Conservation (phyloP, 2,329 filamentous ascomycete species). For the Gliomastix tumulicola region DNA sequence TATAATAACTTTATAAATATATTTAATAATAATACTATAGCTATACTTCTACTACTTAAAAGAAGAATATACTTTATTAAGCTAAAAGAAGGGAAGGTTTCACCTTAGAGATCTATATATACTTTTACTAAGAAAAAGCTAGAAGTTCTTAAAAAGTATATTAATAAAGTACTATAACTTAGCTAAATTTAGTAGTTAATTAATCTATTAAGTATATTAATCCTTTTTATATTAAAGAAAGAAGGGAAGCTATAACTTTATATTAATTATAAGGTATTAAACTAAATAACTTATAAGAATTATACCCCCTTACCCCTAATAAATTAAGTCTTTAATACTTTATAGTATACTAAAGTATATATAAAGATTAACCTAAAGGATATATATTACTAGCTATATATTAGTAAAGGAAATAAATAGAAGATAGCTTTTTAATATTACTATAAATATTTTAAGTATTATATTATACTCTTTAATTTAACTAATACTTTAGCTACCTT, state of each 20-base stretch:
- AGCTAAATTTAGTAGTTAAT: neutral
- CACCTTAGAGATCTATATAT: neutral
- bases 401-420: constrained; percentile 1
- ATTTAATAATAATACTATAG: neutral
- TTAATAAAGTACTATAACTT: neutral
- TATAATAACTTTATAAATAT: neutral
- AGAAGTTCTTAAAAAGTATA: neutral
- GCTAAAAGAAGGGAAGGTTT: neutral
- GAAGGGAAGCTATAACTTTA: neutral
- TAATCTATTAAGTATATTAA: neutral
- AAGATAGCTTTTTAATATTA: neutral
- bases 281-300: neutral
- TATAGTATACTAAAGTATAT: neutral
- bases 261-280: neutral
- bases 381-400: constrained; percentile 2
- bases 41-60: neutral
- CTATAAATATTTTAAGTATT: constrained; percentile 3
- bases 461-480: neutral
- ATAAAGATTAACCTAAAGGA: neutral
- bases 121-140: neutral
- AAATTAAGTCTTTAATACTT: neutral
- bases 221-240: neutral
- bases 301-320: neutral
- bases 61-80: neutral
- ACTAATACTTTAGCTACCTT: constrained; percentile 1